Evolutionary conservation across 306 rosid genomes (phyloP).

Genomic region (Inga leiocalycina): DNA sequence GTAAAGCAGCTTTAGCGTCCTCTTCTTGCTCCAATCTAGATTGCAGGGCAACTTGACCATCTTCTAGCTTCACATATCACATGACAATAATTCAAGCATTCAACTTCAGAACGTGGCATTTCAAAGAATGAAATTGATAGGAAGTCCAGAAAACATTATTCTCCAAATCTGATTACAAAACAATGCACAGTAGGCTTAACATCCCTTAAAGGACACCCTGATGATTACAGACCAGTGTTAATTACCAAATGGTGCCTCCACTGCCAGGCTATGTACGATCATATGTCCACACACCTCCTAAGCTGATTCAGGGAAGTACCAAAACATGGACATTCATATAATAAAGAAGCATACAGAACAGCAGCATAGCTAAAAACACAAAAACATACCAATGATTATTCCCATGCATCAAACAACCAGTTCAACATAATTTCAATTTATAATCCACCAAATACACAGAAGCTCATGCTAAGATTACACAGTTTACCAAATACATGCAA

Average conservation of each 20-base stretch:
- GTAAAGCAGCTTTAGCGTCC: conserved; percentile 93
- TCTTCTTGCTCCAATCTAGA: conserved; percentile 98
- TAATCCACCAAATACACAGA: neutral
- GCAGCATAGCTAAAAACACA: neutral
- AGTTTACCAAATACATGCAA: conserved; percentile 16
- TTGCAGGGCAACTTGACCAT: conserved; percentile 89
- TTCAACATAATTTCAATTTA: conserved; percentile 6
- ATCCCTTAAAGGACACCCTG: neutral
- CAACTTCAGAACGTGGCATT: conserved; percentile 40
- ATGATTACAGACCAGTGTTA: neutral
- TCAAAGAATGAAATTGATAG: neutral
- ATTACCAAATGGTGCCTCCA: neutral
- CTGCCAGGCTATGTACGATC: neutral
- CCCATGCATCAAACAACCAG: neutral
- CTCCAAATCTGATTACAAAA: neutral
- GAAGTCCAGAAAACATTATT: neutral
- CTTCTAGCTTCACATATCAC: conserved; percentile 79
- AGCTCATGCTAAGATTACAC: conserved; percentile 8
- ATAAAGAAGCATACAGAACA: neutral
- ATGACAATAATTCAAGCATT: conserved; percentile 44
- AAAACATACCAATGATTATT: neutral
- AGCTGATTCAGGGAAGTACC: neutral
- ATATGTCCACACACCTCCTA: neutral
- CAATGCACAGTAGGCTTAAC: neutral
- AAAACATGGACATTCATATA: neutral